These are phyloP conservation scores for Entophlyctis luteolus DNA, from an alignment of 192 early-diverging fungal genomes.

Conservation along the genomic window DNA sequence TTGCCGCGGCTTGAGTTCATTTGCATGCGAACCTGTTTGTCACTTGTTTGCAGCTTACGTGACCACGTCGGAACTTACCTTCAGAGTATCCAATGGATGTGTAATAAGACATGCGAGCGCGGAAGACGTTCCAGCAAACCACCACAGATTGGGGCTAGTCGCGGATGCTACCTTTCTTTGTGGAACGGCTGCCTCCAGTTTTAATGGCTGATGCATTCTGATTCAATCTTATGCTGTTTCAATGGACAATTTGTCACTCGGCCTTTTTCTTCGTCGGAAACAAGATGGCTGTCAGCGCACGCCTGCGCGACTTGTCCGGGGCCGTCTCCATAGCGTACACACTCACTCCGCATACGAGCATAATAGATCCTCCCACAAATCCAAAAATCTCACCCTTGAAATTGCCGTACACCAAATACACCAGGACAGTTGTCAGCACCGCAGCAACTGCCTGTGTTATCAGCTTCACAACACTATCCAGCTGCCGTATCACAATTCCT, in stretches of 20 bases:
- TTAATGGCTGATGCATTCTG: too few species aligned
- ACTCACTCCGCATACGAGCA: background rate
- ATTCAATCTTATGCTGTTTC: too few species aligned
- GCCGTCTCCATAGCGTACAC: constrained; percentile 1
- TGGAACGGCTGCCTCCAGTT: too few species aligned
- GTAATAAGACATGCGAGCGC: constrained; percentile 25
- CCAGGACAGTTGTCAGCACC: background rate
- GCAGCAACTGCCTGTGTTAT: constrained; percentile 7
- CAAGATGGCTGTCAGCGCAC: too few species aligned
- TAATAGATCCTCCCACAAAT: background rate
- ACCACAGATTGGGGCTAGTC: too few species aligned
- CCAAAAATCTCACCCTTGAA: background rate
- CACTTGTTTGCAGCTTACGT: background rate
- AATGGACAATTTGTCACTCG: too few species aligned
- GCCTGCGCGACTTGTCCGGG: too few species aligned
- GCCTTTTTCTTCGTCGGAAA: too few species aligned
- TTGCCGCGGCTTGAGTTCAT: background rate
- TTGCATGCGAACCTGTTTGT: constrained; percentile 1
- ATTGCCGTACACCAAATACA: background rate
- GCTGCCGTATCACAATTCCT: background rate
- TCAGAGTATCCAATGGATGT: constrained; percentile 36
- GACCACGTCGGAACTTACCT: background rate
- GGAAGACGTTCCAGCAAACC: constrained; percentile 25
- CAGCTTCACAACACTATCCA: constrained; percentile 9
- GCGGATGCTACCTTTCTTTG: too few species aligned